Percentiles rank a stretch among this genome's conserved stretches.
phyloP scores from a whole-genome alignment of 2,329 filamentous ascomycete genomes.

The Arachnomyces sp. region DNA sequence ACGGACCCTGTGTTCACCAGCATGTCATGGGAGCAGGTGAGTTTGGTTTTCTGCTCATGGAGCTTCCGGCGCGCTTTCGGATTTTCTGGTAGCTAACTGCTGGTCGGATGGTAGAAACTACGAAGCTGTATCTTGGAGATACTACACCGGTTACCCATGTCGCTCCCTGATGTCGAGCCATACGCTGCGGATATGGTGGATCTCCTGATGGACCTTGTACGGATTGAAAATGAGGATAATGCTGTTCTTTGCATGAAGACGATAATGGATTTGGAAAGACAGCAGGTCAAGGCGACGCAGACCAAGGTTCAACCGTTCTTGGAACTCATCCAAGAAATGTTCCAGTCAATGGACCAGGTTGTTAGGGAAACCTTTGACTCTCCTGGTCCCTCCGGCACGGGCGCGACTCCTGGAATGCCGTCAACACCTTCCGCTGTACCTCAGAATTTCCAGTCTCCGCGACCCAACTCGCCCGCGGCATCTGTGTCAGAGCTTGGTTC shows the following conservation, averaged over 20 bases:
- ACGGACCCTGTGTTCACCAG: constrained; percentile 87
- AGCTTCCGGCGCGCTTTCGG: neutral
- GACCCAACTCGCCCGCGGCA: constrained; percentile 81
- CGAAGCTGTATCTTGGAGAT: constrained; percentile 93
- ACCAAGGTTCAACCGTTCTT: constrained; percentile 83
- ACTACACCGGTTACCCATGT: constrained; percentile 74
- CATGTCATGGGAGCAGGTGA: constrained; percentile 79
- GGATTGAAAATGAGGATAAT: constrained; percentile 95
- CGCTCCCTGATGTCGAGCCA: constrained; percentile 73
- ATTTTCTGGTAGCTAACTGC: constrained; percentile 2
- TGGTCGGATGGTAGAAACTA: constrained; percentile 55
- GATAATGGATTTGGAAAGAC: constrained; percentile 90
- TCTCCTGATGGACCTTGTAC: constrained; percentile 78
- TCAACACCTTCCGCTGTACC: constrained; percentile 45
- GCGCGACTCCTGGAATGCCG: constrained; percentile 44
- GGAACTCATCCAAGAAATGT: constrained; percentile 87
- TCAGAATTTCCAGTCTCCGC: constrained; percentile 74
- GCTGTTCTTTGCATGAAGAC: constrained; percentile 97
- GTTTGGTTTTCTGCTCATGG: constrained; percentile 17
- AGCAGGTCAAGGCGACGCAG: constrained; percentile 76
- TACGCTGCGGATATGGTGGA: constrained; percentile 87
- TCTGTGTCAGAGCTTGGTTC: constrained; percentile 68
- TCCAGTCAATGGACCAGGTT: constrained; percentile 87
- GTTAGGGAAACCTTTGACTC: constrained; percentile 94
- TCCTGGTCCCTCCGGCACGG: constrained; percentile 42